Evolutionary conservation across 2,329 filamentous ascomycete species (phyloP), one percentile per base, ranked within the genome.

Genomic region (Colletotrichum sublineola): DNA sequence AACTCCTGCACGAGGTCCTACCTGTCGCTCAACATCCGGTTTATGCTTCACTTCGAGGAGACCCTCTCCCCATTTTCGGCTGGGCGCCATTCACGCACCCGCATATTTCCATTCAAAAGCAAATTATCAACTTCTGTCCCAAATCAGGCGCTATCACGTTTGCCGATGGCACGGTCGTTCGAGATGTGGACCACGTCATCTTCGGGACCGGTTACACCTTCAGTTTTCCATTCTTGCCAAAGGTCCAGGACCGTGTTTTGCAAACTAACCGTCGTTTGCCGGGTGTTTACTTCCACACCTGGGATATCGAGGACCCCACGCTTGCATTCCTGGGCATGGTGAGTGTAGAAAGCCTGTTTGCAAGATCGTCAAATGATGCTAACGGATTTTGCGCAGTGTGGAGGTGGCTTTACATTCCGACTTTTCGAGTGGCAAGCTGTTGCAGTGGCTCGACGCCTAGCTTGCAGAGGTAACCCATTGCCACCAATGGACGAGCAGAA

Each of bases 201-300:
- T 89, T 91, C 67, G 89, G 86, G 5, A 91, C 89, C 0, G 89
- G 89, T 0, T 90, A 90, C 75, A 85, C 84, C 0, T 90, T 88
- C 84, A 87, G 86, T 2, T 78, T 90, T 0, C 88, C 87, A 0
- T 91, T 88, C 75, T 75, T 89, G 8, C 84, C 85, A 0, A 75
- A 85, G 1, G 81, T 89, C 0, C 80, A 84, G 40, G 80, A 86
- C 36, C 79, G 83, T 20, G 86, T 86, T 68, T 84, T 69, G 31
- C 77, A 77, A 36, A 78, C 77, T 7, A 76, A 80, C 33, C 77
- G 79, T 3, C 75, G 80, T 31, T 73, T 82, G 3, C 78, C 80
- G 0, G 80, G 80, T 0, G 79, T 82, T 2, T 83, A 80, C 70
- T 80, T 82, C 73, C 81, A 82, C 29, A 80, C 79, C 0, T 83